These are phyloP conservation scores for Lumnitzera littorea DNA, from an alignment of 345 rosid genomes.

Conservation along the genomic window DNA sequence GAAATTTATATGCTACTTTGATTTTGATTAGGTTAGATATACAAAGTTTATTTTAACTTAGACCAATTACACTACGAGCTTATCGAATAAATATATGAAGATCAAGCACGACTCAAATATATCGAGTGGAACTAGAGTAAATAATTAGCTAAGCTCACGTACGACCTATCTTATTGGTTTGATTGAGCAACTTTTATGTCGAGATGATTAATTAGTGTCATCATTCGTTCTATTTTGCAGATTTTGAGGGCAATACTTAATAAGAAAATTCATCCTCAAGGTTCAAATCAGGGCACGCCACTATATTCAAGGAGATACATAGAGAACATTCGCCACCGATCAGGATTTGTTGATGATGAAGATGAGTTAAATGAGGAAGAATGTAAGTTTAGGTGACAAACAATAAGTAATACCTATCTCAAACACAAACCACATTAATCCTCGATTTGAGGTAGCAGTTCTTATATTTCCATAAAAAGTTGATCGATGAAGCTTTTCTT, in stretches of 20 bases:
- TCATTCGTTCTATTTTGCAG: conserved; percentile 16
- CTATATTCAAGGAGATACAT: conserved; percentile 28
- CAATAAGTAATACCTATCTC: background rate
- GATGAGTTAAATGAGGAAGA: conserved; percentile 24
- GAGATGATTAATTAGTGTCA: background rate
- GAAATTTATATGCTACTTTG: too few relatives aligned
- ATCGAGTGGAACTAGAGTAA: background rate
- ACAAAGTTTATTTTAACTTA: too few relatives aligned
- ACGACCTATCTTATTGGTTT: background rate
- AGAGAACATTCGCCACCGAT: conserved; percentile 21
- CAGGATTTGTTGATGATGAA: conserved; percentile 17
- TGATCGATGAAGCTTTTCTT: conserved; percentile 6
- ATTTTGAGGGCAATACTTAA: conserved; percentile 53
- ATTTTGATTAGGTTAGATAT: too few relatives aligned
- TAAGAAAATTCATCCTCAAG: conserved; percentile 69
- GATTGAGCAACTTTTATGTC: too few relatives aligned
- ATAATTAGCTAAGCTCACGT: background rate
- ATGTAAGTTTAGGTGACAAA: conserved; percentile 33
- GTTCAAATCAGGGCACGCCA: conserved; percentile 18
- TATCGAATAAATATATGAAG: too few relatives aligned
- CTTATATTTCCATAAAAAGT: background rate
- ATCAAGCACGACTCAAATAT: background rate
- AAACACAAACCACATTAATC: too few relatives aligned
- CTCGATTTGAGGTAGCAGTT: too few relatives aligned
- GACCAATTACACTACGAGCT: too few relatives aligned